Conservation (phyloP, 169 alveolate genomes). For the Ichthyophthirius multifiliis region DNA sequence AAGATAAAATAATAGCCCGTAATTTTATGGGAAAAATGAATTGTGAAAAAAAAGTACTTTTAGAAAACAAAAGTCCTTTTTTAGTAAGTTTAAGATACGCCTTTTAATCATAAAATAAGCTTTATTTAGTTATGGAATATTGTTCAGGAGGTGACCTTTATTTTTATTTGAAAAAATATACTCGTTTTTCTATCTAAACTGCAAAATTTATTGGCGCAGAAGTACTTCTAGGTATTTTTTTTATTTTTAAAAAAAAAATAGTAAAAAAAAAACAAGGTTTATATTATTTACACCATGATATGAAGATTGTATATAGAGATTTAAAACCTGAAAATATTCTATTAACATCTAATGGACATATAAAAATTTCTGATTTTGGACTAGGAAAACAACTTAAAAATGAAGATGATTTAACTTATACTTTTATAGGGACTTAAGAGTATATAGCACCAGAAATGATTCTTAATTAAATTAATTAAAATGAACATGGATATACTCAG, state of each 20-base stretch:
- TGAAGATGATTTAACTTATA: slow-evolving; percentile 49
- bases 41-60: slow-evolving; percentile 36
- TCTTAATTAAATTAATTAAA: slow-evolving; percentile 57
- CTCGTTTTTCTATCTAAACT: background rate
- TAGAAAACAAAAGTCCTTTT: slow-evolving; percentile 38
- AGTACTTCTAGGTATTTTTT: background rate
- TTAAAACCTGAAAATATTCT: slow-evolving; percentile 74
- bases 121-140: slow-evolving; percentile 49
- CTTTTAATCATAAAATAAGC: slow-evolving; percentile 39
- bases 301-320: slow-evolving; percentile 64
- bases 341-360: slow-evolving; percentile 68
- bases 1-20: slow-evolving; percentile 23
- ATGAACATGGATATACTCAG: too few species aligned
- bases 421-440: slow-evolving; percentile 78
- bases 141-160: slow-evolving; percentile 52
- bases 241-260: too few species aligned
- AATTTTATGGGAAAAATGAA: slow-evolving; percentile 24
- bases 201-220: background rate
- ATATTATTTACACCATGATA: background rate
- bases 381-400: slow-evolving; percentile 76
- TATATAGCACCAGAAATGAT: slow-evolving; percentile 79
- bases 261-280: too few species aligned
- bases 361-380: slow-evolving; percentile 83
- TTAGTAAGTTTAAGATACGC: slow-evolving; percentile 41
- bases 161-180: background rate